phyloP scores from a whole-genome alignment of 2,329 filamentous ascomycete genomes.

The Xylaria sp. region DNA sequence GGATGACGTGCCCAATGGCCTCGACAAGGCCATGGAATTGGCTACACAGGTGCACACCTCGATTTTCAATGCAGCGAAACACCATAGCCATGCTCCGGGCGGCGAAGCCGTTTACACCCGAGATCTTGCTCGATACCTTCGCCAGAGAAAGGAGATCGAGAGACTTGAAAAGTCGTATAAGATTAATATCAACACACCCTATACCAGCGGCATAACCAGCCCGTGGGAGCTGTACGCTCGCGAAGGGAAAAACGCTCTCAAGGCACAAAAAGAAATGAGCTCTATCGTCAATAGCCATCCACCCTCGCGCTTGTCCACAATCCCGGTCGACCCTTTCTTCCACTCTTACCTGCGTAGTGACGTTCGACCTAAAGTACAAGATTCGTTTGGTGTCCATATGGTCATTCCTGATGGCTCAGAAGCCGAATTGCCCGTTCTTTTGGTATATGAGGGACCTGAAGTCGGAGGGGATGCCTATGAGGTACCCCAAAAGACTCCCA shows the following conservation, averaged over 20 bases:
- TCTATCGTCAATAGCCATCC: conserved; percentile 79
- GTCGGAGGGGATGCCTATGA: conserved; percentile 60
- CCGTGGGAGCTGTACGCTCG: conserved; percentile 91
- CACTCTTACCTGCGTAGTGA: conserved; percentile 76
- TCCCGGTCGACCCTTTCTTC: conserved; percentile 82
- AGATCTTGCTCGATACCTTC: conserved; percentile 88
- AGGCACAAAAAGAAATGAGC: conserved; percentile 79
- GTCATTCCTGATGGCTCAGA: conserved; percentile 75
- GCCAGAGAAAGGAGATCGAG: conserved; percentile 82
- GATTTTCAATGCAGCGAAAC: conserved; percentile 82
- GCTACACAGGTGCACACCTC: conserved; percentile 88
- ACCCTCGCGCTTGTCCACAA: conserved; percentile 73
- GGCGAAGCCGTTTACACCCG: conserved; percentile 83
- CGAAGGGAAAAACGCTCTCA: conserved; percentile 84
- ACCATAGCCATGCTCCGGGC: conserved; percentile 78
- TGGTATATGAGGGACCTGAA: conserved; percentile 78
- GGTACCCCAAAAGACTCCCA: conserved; percentile 65
- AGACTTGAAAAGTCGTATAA: conserved; percentile 83
- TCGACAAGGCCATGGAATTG: conserved; percentile 87
- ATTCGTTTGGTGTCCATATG: conserved; percentile 77
- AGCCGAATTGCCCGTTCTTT: conserved; percentile 69
- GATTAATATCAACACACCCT: conserved; percentile 87
- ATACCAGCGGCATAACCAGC: conserved; percentile 73
- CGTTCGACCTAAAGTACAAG: conserved; percentile 70
- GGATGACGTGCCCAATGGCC: conserved; percentile 76